These are phyloP conservation scores for Colletotrichum endophyticum DNA, from an alignment of 2,329 filamentous ascomycete genomes.

Conservation along the genomic window DNA sequence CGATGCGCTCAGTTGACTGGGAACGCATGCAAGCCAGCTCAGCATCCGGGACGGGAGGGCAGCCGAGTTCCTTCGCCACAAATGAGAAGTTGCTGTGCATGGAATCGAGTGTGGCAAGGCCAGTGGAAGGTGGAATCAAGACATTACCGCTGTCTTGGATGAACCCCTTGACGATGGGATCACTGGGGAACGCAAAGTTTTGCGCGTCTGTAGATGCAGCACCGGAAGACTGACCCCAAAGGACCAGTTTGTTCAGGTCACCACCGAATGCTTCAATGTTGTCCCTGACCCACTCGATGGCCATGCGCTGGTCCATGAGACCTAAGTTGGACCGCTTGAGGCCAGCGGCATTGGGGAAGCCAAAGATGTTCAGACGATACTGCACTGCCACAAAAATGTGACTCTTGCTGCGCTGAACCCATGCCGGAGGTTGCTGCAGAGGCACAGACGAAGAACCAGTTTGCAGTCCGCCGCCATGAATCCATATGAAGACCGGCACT, in stretches of 20 bases:
- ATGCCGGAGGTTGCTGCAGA: conserved; percentile 20
- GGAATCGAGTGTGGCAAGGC: conserved; percentile 34
- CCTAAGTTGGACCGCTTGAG: conserved; percentile 60
- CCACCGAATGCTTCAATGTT: conserved; percentile 67
- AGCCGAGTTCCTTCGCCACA: conserved; percentile 43
- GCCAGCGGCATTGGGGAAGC: conserved; percentile 36
- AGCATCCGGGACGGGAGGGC: conserved; percentile 24
- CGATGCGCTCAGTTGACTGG: conserved; percentile 37
- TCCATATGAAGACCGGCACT: conserved; percentile 55
- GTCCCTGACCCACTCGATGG: conserved; percentile 64
- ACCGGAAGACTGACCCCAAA: neutral
- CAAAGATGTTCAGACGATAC: conserved; percentile 47
- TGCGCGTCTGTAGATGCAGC: neutral
- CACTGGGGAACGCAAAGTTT: neutral
- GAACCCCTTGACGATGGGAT: neutral
- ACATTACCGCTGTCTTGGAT: neutral
- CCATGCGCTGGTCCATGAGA: conserved; percentile 63
- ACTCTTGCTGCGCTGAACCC: conserved; percentile 48
- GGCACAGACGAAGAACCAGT: conserved; percentile 32
- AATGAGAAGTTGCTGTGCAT: conserved; percentile 41
- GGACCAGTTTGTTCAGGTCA: conserved; percentile 34
- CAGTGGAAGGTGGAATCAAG: neutral
- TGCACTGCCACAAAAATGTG: conserved; percentile 51
- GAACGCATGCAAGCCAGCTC: conserved; percentile 41
- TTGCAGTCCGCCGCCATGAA: conserved; percentile 57